phyloP scores from a whole-genome alignment of 192 early-diverging fungal species.

The Ramicandelaber brevisporus region DNA sequence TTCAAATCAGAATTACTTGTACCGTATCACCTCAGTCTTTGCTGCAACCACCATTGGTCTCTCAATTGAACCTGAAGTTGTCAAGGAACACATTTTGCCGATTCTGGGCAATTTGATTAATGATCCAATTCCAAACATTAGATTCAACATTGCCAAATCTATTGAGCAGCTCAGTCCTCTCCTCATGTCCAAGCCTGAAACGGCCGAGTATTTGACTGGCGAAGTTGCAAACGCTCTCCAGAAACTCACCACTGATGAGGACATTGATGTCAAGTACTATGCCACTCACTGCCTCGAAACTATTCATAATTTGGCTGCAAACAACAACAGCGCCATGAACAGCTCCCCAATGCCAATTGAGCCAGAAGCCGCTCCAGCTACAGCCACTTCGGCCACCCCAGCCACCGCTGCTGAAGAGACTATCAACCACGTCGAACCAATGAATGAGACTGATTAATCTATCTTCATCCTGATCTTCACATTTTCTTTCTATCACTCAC shows the following conservation, averaged over 20 bases:
- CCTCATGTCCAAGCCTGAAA: slow-evolving; percentile 34
- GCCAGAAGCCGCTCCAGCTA: no score
- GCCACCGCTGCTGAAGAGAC: no score
- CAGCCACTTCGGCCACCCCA: no score
- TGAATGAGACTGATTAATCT: no score
- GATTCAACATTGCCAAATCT: slow-evolving; percentile 96
- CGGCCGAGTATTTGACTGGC: slow-evolving; percentile 27
- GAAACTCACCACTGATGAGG: slow-evolving; percentile 67
- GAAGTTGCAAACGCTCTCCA: slow-evolving; percentile 57
- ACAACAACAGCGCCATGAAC: no score
- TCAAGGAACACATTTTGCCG: slow-evolving; percentile 73
- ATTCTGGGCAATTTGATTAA: slow-evolving; percentile 54
- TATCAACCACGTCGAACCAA: no score
- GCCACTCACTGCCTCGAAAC: slow-evolving; percentile 45
- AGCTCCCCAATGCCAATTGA: no score
- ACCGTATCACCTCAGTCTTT: slow-evolving; percentile 96
- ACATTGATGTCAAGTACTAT: slow-evolving; percentile 87
- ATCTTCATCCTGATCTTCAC: no score
- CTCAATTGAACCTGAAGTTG: slow-evolving; percentile 61
- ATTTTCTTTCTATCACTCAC: no score
- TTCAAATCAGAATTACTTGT: slow-evolving; percentile 80
- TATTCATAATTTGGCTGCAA: background rate
- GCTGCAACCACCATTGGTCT: slow-evolving; percentile 79
- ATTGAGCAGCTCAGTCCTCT: slow-evolving; percentile 62
- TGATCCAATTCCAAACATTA: slow-evolving; percentile 97